phyloP scores from a whole-genome alignment of 345 rosid genomes.

The Crucihimalaya himalaica region DNA sequence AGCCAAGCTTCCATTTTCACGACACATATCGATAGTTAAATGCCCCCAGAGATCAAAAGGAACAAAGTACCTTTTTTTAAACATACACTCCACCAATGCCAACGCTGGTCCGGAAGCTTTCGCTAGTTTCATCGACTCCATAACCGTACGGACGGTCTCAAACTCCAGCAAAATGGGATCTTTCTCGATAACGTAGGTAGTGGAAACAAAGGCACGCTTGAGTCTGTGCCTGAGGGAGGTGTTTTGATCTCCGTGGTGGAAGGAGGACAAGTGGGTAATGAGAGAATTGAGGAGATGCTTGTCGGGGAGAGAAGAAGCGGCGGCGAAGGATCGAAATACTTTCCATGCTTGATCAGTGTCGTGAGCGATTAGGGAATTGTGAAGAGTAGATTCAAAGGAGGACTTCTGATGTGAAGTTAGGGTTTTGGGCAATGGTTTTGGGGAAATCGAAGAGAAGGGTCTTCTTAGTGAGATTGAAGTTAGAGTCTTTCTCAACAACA shows the following conservation, averaged over 20 bases:
- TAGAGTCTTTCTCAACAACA: constrained; percentile 8
- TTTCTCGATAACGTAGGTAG: constrained; percentile 66
- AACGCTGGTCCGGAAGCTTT: constrained; percentile 67
- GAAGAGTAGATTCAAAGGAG: constrained; percentile 55
- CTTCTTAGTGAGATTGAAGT: not conserved
- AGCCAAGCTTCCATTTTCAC: constrained; percentile 45
- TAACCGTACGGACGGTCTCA: constrained; percentile 51
- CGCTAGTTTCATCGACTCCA: constrained; percentile 61
- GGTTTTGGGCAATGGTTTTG: constrained; percentile 34
- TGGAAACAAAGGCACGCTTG: constrained; percentile 89
- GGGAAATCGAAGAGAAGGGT: constrained; percentile 51
- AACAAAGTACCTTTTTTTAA: constrained; percentile 74
- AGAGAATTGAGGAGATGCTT: constrained; percentile 67
- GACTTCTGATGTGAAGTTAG: constrained; percentile 49
- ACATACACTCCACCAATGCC: constrained; percentile 68
- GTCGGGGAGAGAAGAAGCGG: constrained; percentile 53
- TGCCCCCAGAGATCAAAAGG: constrained; percentile 78
- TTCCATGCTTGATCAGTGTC: constrained; percentile 78
- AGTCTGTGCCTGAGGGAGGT: constrained; percentile 54
- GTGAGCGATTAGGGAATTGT: constrained; percentile 48
- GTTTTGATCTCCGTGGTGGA: not conserved
- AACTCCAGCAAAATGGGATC: constrained; percentile 56
- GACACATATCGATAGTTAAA: constrained; percentile 54
- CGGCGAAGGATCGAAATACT: constrained; percentile 63
- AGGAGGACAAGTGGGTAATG: constrained; percentile 53